These are phyloP conservation scores for Thalassiosira profunda DNA, from an alignment of 108 stramenopile species.

Conservation along the genomic window DNA sequence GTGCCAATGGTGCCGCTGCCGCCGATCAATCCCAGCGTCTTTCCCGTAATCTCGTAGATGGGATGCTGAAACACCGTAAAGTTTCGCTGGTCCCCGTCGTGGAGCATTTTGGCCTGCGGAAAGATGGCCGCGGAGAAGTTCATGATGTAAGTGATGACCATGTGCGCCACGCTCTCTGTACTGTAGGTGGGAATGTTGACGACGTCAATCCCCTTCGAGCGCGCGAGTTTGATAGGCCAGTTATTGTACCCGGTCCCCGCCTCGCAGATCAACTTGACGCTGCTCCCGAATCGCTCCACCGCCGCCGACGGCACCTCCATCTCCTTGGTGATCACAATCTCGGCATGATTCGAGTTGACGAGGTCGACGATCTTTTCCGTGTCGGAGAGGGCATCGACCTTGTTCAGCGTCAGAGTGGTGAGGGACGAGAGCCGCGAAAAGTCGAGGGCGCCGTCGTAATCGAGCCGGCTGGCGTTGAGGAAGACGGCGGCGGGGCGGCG, in stretches of 20 bases:
- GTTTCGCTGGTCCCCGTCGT: conserved; percentile 61
- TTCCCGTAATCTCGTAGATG: conserved; percentile 74
- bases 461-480: conserved; percentile 73
- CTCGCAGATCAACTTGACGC: conserved; percentile 83
- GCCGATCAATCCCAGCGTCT: conserved; percentile 89
- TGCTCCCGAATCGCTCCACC: conserved; percentile 58
- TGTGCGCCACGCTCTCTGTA: conserved; percentile 89
- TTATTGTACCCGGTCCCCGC: conserved; percentile 95
- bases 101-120: conserved; percentile 74
- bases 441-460: conserved; percentile 77
- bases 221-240: conserved; percentile 60
- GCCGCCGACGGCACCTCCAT: conserved; percentile 63
- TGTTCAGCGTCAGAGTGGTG: conserved; percentile 55
- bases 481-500: conserved; percentile 65
- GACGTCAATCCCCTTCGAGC: conserved; percentile 55
- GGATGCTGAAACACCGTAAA: conserved; percentile 82
- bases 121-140: conserved; percentile 84
- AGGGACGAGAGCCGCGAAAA: conserved; percentile 54
- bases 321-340: conserved; percentile 91
- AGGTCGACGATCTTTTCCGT: conserved; percentile 65
- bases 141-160: conserved; percentile 90
- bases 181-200: conserved; percentile 86
- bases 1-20: conserved; percentile 91
- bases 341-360: conserved; percentile 61
- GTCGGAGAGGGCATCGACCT: conserved; percentile 62